These are phyloP conservation scores for Phaseolus coccineus DNA, from an alignment of 331 rosid genomes.

Conservation along the genomic window DNA sequence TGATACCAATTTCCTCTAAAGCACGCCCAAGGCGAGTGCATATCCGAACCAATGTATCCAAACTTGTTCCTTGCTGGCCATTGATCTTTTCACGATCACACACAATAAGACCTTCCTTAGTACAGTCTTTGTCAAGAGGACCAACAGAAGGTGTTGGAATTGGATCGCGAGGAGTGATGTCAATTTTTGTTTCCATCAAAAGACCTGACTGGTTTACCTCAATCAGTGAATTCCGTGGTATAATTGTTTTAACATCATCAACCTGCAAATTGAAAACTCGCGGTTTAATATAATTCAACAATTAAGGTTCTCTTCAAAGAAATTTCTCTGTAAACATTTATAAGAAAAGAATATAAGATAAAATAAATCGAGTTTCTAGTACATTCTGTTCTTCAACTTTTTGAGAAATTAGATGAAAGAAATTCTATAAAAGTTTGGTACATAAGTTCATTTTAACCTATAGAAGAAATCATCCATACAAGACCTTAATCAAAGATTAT, in stretches of 20 bases:
- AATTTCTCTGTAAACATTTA: not conserved
- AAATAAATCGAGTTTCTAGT: not conserved
- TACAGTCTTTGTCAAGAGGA: slow-evolving; percentile 76
- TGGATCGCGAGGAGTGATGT: slow-evolving; percentile 77
- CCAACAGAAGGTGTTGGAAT: slow-evolving; percentile 73
- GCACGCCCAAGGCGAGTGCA: slow-evolving; percentile 87
- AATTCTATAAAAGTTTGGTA: too few relatives aligned
- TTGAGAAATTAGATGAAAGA: not conserved
- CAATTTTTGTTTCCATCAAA: slow-evolving; percentile 88
- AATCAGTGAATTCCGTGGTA: slow-evolving; percentile 77
- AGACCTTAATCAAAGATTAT: not conserved
- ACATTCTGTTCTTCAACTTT: not conserved
- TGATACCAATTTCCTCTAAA: slow-evolving; percentile 84
- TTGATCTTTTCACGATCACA: slow-evolving; percentile 76
- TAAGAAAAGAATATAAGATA: not conserved
- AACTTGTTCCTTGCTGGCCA: slow-evolving; percentile 80
- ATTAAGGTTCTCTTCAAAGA: not conserved
- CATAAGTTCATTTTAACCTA: too few relatives aligned
- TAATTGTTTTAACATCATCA: slow-evolving; percentile 77
- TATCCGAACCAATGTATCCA: slow-evolving; percentile 87
- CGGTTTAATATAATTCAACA: not conserved
- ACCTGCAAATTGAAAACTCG: slow-evolving; percentile 58
- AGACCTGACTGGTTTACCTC: slow-evolving; percentile 97
- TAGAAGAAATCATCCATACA: not conserved
- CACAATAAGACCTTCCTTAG: slow-evolving; percentile 76